Percentiles rank a stretch among this genome's conserved stretches.
phyloP scores from a whole-genome alignment of 2,329 filamentous ascomycete genomes.

The Biscogniauxia marginata region DNA sequence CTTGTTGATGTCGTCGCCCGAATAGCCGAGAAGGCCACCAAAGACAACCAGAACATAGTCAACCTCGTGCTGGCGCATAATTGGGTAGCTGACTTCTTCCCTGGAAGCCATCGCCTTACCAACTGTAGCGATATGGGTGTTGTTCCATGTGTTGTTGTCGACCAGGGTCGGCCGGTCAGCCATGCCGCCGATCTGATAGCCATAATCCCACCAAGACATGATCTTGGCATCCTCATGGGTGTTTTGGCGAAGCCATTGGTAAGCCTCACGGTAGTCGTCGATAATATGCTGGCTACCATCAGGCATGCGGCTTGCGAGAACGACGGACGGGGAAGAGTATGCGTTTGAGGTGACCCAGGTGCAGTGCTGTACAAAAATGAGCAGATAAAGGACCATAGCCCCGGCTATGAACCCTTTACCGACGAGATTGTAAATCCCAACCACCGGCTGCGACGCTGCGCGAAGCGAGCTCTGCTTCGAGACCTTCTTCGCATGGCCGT shows the following conservation, averaged over 20 bases:
- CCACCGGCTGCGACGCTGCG: slow-evolving; percentile 67
- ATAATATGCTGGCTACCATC: slow-evolving; percentile 98
- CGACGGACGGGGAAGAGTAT: slow-evolving; percentile 96
- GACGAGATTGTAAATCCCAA: slow-evolving; percentile 79
- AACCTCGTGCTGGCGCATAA: slow-evolving; percentile 97
- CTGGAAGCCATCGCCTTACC: slow-evolving; percentile 98
- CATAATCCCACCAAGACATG: slow-evolving; percentile 99
- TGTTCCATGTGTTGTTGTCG: slow-evolving; percentile 99
- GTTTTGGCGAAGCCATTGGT: slow-evolving; percentile 99
- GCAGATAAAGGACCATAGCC: slow-evolving; percentile 73
- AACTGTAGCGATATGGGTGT: slow-evolving; percentile 98
- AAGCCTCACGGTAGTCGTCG: slow-evolving; percentile 98
- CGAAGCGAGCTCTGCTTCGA: slow-evolving; percentile 59
- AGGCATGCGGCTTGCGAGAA: slow-evolving; percentile 85
- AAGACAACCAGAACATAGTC: slow-evolving; percentile 99
- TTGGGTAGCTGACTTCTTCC: slow-evolving; percentile 97
- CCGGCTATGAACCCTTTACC: slow-evolving; percentile 79
- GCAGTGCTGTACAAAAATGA: slow-evolving; percentile 95
- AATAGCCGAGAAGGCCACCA: slow-evolving; percentile 92
- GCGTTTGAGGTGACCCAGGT: slow-evolving; percentile 99
- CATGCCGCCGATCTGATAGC: slow-evolving; percentile 99
- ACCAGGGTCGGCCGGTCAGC: slow-evolving; percentile 94
- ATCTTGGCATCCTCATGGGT: slow-evolving; percentile 93
- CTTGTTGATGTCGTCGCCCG: slow-evolving; percentile 99
- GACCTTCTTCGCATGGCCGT: slow-evolving; percentile 57